These are phyloP conservation scores for Coelastrella sp. DNA, from an alignment of 139 green algal species.

Conservation along the genomic window DNA sequence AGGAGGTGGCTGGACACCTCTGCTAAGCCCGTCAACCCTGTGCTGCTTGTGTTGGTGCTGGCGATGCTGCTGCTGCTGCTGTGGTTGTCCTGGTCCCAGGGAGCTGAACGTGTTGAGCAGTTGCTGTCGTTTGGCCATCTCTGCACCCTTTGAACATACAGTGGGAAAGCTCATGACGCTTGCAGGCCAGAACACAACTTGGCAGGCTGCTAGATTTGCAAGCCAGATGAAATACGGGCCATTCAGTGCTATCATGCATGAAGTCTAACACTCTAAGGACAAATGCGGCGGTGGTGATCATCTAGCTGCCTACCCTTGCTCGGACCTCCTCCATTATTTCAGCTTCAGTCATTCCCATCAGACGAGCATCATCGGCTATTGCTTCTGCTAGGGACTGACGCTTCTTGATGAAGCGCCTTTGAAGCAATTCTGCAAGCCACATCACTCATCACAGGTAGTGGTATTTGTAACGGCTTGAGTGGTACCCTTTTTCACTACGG, in stretches of 20 bases:
- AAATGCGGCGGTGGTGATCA: not conserved
- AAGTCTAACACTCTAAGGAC: not conserved
- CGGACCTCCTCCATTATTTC: slow-evolving; percentile 27
- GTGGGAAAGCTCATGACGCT: too few relatives aligned
- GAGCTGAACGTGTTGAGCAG: not conserved
- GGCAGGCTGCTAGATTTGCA: too few relatives aligned
- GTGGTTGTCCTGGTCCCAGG: not conserved
- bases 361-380: slow-evolving; percentile 32
- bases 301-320: not conserved
- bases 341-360: slow-evolving; percentile 12
- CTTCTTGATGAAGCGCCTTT: not conserved
- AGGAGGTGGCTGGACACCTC: not conserved
- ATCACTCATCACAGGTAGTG: too few relatives aligned
- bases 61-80: slow-evolving; percentile 9
- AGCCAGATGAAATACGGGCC: too few relatives aligned
- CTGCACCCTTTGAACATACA: slow-evolving; percentile 25
- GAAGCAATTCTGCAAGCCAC: slow-evolving; percentile 25
- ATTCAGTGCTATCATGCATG: not conserved
- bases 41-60: too few relatives aligned
- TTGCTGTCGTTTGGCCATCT: slow-evolving; percentile 37
- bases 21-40: too few relatives aligned
- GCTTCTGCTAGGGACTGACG: slow-evolving; percentile 11
- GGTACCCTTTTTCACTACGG: too few relatives aligned
- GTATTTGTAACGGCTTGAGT: too few relatives aligned
- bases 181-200: too few relatives aligned